These are phyloP conservation scores for Trichoderma koningiopsis DNA, from an alignment of 2,329 filamentous ascomycete species.

Conservation along the genomic window DNA sequence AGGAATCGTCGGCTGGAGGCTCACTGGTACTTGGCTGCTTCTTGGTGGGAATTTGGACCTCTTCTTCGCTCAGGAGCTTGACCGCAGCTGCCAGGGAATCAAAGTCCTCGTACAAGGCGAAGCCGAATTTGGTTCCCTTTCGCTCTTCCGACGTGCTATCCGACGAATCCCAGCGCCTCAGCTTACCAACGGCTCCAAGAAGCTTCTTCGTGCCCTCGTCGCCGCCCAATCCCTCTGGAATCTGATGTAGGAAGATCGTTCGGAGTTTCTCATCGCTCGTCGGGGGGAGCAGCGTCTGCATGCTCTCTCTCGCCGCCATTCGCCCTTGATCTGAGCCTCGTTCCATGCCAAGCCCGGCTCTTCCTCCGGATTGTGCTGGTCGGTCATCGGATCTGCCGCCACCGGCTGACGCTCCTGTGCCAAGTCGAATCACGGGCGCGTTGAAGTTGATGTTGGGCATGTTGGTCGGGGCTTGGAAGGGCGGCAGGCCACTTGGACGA, in stretches of 20 bases:
- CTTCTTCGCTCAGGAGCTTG: slow-evolving; percentile 78
- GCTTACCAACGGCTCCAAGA: slow-evolving; percentile 71
- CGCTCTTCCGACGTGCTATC: slow-evolving; percentile 63
- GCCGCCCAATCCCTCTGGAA: slow-evolving; percentile 75
- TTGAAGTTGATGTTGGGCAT: slow-evolving; percentile 99
- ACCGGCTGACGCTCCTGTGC: slow-evolving; percentile 68
- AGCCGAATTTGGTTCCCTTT: slow-evolving; percentile 86
- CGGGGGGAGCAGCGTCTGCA: slow-evolving; percentile 75
- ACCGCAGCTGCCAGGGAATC: slow-evolving; percentile 84
- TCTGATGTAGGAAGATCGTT: slow-evolving; percentile 86
- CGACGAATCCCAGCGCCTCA: slow-evolving; percentile 83
- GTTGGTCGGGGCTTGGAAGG: slow-evolving; percentile 85
- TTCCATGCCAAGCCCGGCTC: slow-evolving; percentile 61
- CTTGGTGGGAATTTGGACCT: slow-evolving; percentile 80
- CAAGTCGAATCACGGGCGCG: slow-evolving; percentile 91
- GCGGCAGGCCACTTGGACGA: slow-evolving; percentile 77
- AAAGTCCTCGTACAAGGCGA: slow-evolving; percentile 91
- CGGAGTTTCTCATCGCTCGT: slow-evolving; percentile 88
- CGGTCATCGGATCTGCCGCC: slow-evolving; percentile 46
- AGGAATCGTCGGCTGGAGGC: slow-evolving; percentile 45
- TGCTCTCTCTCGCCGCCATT: slow-evolving; percentile 65
- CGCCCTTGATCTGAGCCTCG: slow-evolving; percentile 68
- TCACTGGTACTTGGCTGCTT: slow-evolving; percentile 62
- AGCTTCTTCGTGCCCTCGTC: slow-evolving; percentile 81
- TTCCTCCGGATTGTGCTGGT: slow-evolving; percentile 40